Base-by-base conservation (phyloP, 495 filamentous ascomycete species). In the Apiosordaria backusii region DNA sequence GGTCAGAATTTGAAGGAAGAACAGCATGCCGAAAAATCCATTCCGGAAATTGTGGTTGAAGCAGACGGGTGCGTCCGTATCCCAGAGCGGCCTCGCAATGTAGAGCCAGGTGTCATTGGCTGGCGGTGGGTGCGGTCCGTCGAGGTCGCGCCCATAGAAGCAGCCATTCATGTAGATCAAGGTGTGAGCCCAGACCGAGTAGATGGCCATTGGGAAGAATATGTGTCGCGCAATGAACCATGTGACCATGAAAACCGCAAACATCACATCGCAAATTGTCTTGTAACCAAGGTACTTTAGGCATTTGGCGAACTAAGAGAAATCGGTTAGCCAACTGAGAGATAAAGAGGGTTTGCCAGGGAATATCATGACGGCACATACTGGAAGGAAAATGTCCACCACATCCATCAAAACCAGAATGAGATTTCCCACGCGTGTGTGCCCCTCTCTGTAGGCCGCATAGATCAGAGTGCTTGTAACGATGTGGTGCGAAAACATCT, bases 401-500 rank as follows among this genome's bases (percentile, higher is more conserved):
- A 97, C 83, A 72, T 99, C 95, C 95, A 98, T 98, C 65, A 95
- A 79, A 52, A 90, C 90, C 67, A 99, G 80, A 67, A 98, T 92
- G 57, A 96, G 84, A 71, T 93, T 95, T 59, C 92, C 93, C 35
- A 97, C 92, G 59, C 89, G 88, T 25, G 89, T 93, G 71, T 92
- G 87, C 70, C 90, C 87, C 71, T 93, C 96, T 67, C 87, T 84
- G 73, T 98, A 99, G 57, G 89, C 91, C 16, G 84, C 82, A 69
- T 88, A 87, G 61, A 98, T 87, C 54, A 99, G 84, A 21, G 81
- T 80, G 76, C 88, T 90, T 22, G 95, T 99, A 71, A 97, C 87
- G 71, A 97, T 85, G 76, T 99, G 95, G 77, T 99, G 95, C 13
- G 88, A 89, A 65, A 98, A 87, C 96, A 97, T 97, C 75, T 98